Base-by-base conservation (phyloP, 306 rosid genomes). In the Quercus agrifolia region DNA sequence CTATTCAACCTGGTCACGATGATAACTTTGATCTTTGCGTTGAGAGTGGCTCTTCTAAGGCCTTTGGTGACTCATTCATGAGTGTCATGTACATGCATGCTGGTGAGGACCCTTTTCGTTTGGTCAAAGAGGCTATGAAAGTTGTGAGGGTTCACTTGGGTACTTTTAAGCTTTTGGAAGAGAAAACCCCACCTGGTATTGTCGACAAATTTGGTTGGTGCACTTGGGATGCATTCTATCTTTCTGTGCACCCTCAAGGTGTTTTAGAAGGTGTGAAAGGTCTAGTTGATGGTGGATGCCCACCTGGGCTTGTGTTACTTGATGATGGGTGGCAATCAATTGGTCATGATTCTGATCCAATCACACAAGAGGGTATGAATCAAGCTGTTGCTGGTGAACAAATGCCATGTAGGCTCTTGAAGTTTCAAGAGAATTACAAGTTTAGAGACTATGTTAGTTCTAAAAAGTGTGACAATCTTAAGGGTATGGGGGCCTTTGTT, bases 261-360 rank as follows among this genome's bases (percentile, higher is more conserved):
- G 75, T 92, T 10, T 56, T 79, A 20, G 94, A 95, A 19, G 99
- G 97, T 13, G 89, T 91, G 17, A 85, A 83, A 54, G 81, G 80
- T 20, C 90, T 91, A 0, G 87, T 83, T 3, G 90, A 89, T 0
- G 93, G 96, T 5, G 98, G 99, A 3, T 93, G 97, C 23, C 98
- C 99, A 0, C 97, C 99, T 0, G 98, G 99, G 3, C 78, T 95
- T 1, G 97, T 95, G 17, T 54, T 95, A 0, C 78, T 95, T 10
- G 99, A 95, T 55, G 98, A 95, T 18, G 99, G 99, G 19, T 95
- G 99, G 99, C 99, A 95, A 55, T 91, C 91, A 5, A 91, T 95
- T 1, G 86, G 88, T 38, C 94, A 86, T 17, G 99, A 95, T 19
- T 57, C 74, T 0, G 98, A 95, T 14, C 93, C 92, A 0, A 64